Base-by-base conservation (phyloP, 208 protist species). In the Wallacemonas sp. region DNA sequence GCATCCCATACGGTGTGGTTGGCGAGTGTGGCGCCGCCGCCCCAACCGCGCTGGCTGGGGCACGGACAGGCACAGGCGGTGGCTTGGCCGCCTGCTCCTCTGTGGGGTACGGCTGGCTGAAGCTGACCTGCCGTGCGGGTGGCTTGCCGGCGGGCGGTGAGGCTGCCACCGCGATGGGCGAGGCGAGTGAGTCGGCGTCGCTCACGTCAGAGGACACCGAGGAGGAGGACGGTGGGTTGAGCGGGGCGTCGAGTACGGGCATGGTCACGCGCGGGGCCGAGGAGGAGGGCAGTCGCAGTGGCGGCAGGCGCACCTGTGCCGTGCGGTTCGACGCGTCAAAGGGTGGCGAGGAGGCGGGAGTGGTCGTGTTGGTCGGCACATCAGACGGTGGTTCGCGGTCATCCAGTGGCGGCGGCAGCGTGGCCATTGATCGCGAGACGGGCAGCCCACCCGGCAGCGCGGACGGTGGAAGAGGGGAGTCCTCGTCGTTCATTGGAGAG, bases 101-200 rank as follows among this genome's bases (percentile, higher is more conserved):
- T n/a, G 9, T 23, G n/a, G 19, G 21, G n/a, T 29, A 30, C 14
- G 52, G 30, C 8, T 33, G 30, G 19, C 52, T 58, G 52, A 58
- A 58, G 52, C 52, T 58, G 16, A 58, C 52, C 52, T 58, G 52
- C 16, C 52, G 52, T 16, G 30, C 52, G 12, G 32, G 29, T 4
- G 52, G 30, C 32, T 58, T 58, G 16, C 52, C 52, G 4, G 52
- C 52, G 4, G 38, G 17, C 52, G 52, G 52, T 17, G 52, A 58
- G 6, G 52, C 5, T 3, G 1, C 30, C 30, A 1, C 11, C 32
- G 26, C 19, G 6, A 58, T 24, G 5, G 52, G 52, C 32, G 34
- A 58, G 26, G 6, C 4, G 9, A 39, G 16, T 3, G 47, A 30
- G 4, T 2, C 16, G 32, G n/a, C n/a, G 26, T 3, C 47, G 24